Evolutionary conservation across 768 basidiomycete species (phyloP).

Genomic region (Trametes cingulata): DNA sequence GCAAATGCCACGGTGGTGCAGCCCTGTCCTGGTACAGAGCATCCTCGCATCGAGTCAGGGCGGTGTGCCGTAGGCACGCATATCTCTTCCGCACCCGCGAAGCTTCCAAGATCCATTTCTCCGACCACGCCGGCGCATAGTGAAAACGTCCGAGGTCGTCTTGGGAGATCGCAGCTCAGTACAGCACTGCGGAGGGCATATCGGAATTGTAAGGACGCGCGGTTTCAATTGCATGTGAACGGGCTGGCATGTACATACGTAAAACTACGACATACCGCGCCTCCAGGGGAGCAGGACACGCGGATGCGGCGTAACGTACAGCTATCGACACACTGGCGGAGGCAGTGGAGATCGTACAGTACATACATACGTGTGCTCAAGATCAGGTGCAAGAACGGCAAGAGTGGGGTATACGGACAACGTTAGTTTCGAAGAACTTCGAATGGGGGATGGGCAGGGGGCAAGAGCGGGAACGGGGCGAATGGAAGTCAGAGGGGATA

Average conservation of each 20-base stretch:
- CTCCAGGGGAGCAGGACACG: neutral
- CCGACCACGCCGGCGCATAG: neutral
- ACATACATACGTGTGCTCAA: neutral
- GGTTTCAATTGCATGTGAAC: slow-evolving; percentile 13
- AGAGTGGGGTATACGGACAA: neutral
- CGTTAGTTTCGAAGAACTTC: neutral
- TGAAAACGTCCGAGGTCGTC: neutral
- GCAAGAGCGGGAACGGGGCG: too few relatives aligned
- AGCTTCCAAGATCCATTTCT: slow-evolving; percentile 2
- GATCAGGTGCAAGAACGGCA: neutral
- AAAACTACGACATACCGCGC: slow-evolving; percentile 8
- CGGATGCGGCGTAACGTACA: slow-evolving; percentile 11
- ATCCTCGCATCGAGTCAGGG: too few relatives aligned
- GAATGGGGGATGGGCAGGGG: neutral
- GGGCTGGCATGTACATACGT: slow-evolving; percentile 11
- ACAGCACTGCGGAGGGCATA: neutral
- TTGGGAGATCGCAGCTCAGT: slow-evolving; percentile 4
- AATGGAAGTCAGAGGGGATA: slow-evolving; percentile 22
- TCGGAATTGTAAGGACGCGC: neutral
- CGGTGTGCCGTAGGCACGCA: neutral
- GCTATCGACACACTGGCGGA: slow-evolving; percentile 8
- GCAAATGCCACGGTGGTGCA: neutral
- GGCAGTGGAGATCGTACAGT: slow-evolving; percentile 7
- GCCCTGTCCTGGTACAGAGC: neutral
- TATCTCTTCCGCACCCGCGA: slow-evolving; percentile 3